A percentile compares a stretch with the other conserved stretches of the same genome.
phyloP scores from a whole-genome alignment of 495 filamentous ascomycete species.

The Xylona heveae region DNA sequence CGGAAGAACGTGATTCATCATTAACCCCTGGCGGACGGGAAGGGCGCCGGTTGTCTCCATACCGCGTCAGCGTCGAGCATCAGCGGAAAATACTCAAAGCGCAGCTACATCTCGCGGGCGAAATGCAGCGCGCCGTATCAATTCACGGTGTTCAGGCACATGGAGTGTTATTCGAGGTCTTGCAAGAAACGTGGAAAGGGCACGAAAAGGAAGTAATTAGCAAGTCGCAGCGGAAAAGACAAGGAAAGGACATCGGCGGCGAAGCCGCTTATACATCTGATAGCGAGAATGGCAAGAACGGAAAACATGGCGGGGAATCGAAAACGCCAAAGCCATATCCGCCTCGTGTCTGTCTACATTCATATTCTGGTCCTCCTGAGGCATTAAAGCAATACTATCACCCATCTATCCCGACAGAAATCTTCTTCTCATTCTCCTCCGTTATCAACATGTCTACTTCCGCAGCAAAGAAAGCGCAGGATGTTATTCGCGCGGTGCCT shows the following conservation, averaged over 20 bases:
- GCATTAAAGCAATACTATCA: slow-evolving; percentile 58
- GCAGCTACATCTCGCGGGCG: slow-evolving; percentile 71
- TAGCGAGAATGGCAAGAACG: slow-evolving; percentile 9
- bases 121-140: slow-evolving; percentile 59
- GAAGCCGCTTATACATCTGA: slow-evolving; percentile 17
- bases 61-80: slow-evolving; percentile 57
- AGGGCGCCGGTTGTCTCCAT: slow-evolving; percentile 47
- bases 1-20: slow-evolving; percentile 26
- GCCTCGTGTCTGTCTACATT: slow-evolving; percentile 83
- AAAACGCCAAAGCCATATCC: slow-evolving; percentile 43
- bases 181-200: slow-evolving; percentile 63
- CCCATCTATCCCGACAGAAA: slow-evolving; percentile 46
- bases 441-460: slow-evolving; percentile 55
- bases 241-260: slow-evolving; percentile 15
- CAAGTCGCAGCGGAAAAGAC: slow-evolving; percentile 31
- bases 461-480: slow-evolving; percentile 27
- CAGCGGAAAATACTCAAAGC: slow-evolving; percentile 55
- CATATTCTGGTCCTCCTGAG: slow-evolving; percentile 66
- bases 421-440: slow-evolving; percentile 79
- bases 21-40: slow-evolving; percentile 69
- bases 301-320: slow-evolving; percentile 1
- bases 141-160: slow-evolving; percentile 87
- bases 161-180: slow-evolving; percentile 53
- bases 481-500: slow-evolving; percentile 54
- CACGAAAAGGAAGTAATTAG: slow-evolving; percentile 50